Evolutionary conservation across 768 basidiomycete species (phyloP).

Genomic region (Mycena vulgaris): DNA sequence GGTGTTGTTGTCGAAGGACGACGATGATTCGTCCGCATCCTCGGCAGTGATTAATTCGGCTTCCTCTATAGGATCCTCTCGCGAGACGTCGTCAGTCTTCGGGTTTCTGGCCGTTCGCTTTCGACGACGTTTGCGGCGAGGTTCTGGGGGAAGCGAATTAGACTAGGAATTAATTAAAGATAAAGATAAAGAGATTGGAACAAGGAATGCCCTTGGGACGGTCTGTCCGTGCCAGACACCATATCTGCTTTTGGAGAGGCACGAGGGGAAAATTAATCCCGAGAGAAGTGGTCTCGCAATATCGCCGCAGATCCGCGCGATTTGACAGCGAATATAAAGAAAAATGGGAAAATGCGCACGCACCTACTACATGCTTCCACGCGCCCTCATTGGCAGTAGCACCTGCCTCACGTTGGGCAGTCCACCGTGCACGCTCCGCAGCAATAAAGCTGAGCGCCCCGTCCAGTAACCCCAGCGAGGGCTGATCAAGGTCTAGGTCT

Average conservation of each 20-base stretch:
- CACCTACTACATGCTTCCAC: conserved; percentile 59
- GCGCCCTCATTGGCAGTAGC: conserved; percentile 44
- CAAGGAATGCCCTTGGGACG: neutral
- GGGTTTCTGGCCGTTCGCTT: conserved; percentile 47
- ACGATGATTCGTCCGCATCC: conserved; percentile 46
- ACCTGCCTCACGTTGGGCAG: conserved; percentile 60
- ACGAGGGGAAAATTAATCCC: conserved; percentile 24
- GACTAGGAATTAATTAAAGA: neutral
- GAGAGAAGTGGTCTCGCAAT: neutral
- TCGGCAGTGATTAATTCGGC: conserved; percentile 31
- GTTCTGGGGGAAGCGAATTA: conserved; percentile 42
- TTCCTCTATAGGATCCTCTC: conserved; percentile 32
- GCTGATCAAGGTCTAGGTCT: conserved; percentile 56
- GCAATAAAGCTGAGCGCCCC: conserved; percentile 84
- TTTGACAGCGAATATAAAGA: conserved; percentile 29
- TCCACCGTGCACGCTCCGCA: conserved; percentile 74
- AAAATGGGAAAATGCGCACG: conserved; percentile 42
- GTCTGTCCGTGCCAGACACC: neutral
- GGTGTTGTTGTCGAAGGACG: conserved; percentile 42
- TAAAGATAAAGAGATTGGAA: neutral
- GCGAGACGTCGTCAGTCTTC: conserved; percentile 33
- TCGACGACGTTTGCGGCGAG: conserved; percentile 55
- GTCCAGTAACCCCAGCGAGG: conserved; percentile 82
- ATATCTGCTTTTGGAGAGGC: conserved; percentile 17
- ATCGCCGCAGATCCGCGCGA: conserved; percentile 19